These are phyloP conservation scores for Paramarasmius palmivorus DNA, from an alignment of 1,284 basidiomycete genomes.

Conservation along the genomic window DNA sequence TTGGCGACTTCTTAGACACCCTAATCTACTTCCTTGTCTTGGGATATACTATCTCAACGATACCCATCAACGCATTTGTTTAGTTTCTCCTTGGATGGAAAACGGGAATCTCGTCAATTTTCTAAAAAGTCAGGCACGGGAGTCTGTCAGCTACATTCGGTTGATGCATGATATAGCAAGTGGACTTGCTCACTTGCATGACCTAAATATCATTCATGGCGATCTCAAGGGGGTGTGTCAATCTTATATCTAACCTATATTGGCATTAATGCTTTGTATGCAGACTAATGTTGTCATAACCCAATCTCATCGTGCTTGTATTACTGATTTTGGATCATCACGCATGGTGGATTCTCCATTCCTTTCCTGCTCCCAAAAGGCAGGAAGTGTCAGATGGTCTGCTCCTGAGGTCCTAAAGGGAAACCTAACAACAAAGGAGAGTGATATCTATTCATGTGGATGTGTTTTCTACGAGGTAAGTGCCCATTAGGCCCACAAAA, in stretches of 20 bases:
- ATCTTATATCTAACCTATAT: background rate
- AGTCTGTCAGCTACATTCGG: background rate
- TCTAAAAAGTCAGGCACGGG: background rate
- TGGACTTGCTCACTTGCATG: background rate
- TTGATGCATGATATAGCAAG: background rate
- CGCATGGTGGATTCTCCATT: background rate
- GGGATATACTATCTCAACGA: conserved; percentile 4
- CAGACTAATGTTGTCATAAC: conserved; percentile 13
- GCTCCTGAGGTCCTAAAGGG: background rate
- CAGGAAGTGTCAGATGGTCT: background rate
- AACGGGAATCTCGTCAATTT: conserved; percentile 5
- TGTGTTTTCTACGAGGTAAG: conserved; percentile 3
- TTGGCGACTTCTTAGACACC: conserved; percentile 4
- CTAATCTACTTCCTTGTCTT: conserved; percentile 3
- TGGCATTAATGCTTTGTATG: no score
- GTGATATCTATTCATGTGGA: background rate
- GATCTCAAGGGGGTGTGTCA: background rate
- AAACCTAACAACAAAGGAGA: background rate
- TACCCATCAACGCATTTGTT: conserved; percentile 12
- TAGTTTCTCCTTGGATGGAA: conserved; percentile 9
- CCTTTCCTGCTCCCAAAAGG: conserved; percentile 10
- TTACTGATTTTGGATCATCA: conserved; percentile 12
- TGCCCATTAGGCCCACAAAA: no score
- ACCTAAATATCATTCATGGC: background rate
- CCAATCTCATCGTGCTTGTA: conserved; percentile 5